Evolutionary conservation across 495 filamentous ascomycete species (phyloP), one percentile per base, ranked within the genome.

Genomic region (Hyaloscypha hepaticicola): DNA sequence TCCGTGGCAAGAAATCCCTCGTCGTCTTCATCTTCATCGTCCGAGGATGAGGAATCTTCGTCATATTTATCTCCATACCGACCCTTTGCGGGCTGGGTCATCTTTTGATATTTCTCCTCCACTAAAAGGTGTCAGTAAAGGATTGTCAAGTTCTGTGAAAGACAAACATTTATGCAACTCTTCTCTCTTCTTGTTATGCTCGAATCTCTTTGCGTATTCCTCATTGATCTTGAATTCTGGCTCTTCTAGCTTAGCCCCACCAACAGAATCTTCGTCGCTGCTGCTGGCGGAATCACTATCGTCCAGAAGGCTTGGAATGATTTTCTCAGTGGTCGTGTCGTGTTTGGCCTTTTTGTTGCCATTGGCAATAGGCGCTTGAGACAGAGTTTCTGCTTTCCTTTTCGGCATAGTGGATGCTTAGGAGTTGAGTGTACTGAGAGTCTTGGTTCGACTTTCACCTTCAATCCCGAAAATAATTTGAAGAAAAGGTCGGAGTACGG

Each of bases 171-270:
- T 83, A n/a, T 90, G 85, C 60, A 88, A 79, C 72, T 99, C 95
- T 76, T 95, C 92, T 28, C 95, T 85, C 78, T 94, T 95, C 80
- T 97, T 96, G 78, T 99, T 99, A 73, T 97, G 82, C 74, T 98
- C 93, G 70, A 97, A 98, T 41, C 91, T 81, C 68, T 85, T 85
- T 60, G 95, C 95, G 74, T 89, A 99, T 58, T 94, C 91, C 71
- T 90, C 81, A 75, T 99, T 99, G 78, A 99, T 87, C 71, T 89
- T 93, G 76, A 97, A 84, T 28, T 72, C 77, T 38, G 81, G 67
- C 28, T 76, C 69, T 48, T 79, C 78, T 58, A 80, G 77, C 48
- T 80, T 81, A 27, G 76, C 80, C 57, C 83, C 82, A 55, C 82
- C 80, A 22, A 76, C 82, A 60, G 82, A 82, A 55, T 86, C 85